Conservation (phyloP, 495 filamentous ascomycete species). For the Penicillium argentinense region DNA sequence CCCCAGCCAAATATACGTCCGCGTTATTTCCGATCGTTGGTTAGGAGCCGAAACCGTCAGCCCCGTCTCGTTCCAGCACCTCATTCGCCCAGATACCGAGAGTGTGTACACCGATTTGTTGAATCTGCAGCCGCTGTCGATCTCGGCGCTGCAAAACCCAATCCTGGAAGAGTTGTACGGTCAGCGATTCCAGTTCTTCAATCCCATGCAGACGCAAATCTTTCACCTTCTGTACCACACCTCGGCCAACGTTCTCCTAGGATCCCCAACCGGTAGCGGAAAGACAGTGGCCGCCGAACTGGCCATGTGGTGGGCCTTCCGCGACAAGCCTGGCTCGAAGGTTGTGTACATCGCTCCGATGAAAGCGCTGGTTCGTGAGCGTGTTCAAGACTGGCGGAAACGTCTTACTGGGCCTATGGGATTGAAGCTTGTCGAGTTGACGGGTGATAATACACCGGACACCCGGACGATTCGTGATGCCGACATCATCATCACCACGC, state of each 20-base stretch:
- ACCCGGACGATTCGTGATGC: slow-evolving; percentile 91
- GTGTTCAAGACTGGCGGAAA: slow-evolving; percentile 91
- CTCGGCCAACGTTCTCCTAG: slow-evolving; percentile 84
- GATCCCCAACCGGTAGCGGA: slow-evolving; percentile 95
- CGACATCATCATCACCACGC: slow-evolving; percentile 97
- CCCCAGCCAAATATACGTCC: slow-evolving; percentile 92
- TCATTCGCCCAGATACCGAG: slow-evolving; percentile 96
- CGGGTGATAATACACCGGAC: slow-evolving; percentile 97
- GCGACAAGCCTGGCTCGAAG: slow-evolving; percentile 92
- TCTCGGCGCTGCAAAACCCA: slow-evolving; percentile 84
- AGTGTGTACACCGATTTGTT: slow-evolving; percentile 94
- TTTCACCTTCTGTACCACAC: slow-evolving; percentile 96
- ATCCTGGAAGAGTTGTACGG: slow-evolving; percentile 85
- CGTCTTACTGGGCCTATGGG: slow-evolving; percentile 84
- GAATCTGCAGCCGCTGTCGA: slow-evolving; percentile 86
- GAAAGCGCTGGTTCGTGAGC: slow-evolving; percentile 96
- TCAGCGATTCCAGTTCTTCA: slow-evolving; percentile 90
- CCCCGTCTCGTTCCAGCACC: slow-evolving; percentile 93
- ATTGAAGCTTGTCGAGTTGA: slow-evolving; percentile 91
- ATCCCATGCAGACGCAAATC: slow-evolving; percentile 98
- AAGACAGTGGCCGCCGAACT: slow-evolving; percentile 95
- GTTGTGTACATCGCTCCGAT: slow-evolving; percentile 99
- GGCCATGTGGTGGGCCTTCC: slow-evolving; percentile 99
- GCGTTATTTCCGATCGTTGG: slow-evolving; percentile 93
- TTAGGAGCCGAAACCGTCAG: slow-evolving; percentile 95